Evolutionary conservation across 2,329 filamentous ascomycete species (phyloP).

Genomic region (Alternaria novae-zelandiae): DNA sequence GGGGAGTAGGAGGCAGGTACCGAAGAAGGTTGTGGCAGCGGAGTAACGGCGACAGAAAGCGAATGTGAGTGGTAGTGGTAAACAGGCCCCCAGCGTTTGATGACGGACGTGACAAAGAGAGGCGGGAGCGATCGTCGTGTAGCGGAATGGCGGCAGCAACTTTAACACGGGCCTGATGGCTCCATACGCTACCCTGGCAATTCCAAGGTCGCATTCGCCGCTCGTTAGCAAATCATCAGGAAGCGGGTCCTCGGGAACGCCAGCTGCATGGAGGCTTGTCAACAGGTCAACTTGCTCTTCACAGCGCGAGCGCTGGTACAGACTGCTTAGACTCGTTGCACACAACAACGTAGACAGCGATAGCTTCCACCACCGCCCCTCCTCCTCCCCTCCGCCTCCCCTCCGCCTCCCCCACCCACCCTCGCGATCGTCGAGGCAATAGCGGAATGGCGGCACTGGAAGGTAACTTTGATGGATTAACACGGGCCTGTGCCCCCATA

Average conservation of each 20-base stretch:
- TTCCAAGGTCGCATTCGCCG: conserved; percentile 2
- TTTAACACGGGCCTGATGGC: neutral
- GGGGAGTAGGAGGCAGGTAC: neutral
- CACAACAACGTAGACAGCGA: too few species aligned
- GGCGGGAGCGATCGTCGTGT: conserved; percentile 11
- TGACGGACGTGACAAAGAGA: conserved; percentile 11
- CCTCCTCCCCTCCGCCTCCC: too few species aligned
- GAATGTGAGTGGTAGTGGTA: conserved; percentile 1
- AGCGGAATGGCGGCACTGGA: neutral
- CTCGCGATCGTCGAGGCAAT: conserved; percentile 7
- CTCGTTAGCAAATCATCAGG: too few species aligned
- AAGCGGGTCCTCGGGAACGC: too few species aligned
- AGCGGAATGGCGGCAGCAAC: neutral
- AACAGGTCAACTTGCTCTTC: too few species aligned
- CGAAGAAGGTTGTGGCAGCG: neutral
- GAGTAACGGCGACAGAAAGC: conserved; percentile 1
- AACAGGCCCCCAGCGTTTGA: conserved; percentile 1
- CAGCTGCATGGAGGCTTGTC: too few species aligned
- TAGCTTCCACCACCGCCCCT: too few species aligned
- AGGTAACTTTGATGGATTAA: neutral
- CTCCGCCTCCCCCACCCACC: too few species aligned
- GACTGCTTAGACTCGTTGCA: too few species aligned
- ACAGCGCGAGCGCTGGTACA: too few species aligned
- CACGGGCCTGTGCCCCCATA: neutral
- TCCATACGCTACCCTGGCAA: neutral